phyloP scores from a whole-genome alignment of 805 yeast genomes.

The Sugiyamaella mastotermitis region DNA sequence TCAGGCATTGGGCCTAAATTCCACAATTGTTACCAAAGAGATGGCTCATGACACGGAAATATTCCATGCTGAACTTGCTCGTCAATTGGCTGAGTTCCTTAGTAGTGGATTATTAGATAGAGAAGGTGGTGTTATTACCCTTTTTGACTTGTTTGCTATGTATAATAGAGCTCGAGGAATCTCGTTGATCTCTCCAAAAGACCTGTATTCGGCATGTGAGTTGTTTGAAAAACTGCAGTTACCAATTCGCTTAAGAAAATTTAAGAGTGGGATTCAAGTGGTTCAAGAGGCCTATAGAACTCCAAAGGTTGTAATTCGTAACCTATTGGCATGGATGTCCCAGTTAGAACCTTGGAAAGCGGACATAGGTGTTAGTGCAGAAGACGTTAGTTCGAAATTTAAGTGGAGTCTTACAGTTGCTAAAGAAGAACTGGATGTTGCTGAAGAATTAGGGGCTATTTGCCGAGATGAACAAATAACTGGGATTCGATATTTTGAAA shows the following conservation, averaged over 20 bases:
- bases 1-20: slow-evolving; percentile 29
- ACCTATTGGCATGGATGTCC: slow-evolving; percentile 27
- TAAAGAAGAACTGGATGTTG: slow-evolving; percentile 54
- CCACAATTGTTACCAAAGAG: slow-evolving; percentile 30
- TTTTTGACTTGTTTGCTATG: slow-evolving; percentile 56
- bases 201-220: slow-evolving; percentile 56
- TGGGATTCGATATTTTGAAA: slow-evolving; percentile 59
- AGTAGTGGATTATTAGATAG: slow-evolving; percentile 39
- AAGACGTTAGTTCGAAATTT: slow-evolving; percentile 42
- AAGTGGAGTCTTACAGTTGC: slow-evolving; percentile 66
- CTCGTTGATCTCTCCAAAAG: slow-evolving; percentile 64
- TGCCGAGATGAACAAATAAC: slow-evolving; percentile 63
- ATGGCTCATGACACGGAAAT: slow-evolving; percentile 30
- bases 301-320: slow-evolving; percentile 33
- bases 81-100: slow-evolving; percentile 73
- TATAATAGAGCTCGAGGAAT: slow-evolving; percentile 62
- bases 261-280: slow-evolving; percentile 36
- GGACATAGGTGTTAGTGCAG: slow-evolving; percentile 29
- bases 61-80: slow-evolving; percentile 54
- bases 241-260: slow-evolving; percentile 44
- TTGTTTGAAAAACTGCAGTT: slow-evolving; percentile 51
- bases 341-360: slow-evolving; percentile 22
- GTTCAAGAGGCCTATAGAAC: slow-evolving; percentile 35
- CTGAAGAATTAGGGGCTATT: slow-evolving; percentile 50
- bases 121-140: slow-evolving; percentile 53